These are phyloP conservation scores for Fomitopsis schrenkii DNA, from an alignment of 1,284 basidiomycete genomes.

Conservation along the genomic window DNA sequence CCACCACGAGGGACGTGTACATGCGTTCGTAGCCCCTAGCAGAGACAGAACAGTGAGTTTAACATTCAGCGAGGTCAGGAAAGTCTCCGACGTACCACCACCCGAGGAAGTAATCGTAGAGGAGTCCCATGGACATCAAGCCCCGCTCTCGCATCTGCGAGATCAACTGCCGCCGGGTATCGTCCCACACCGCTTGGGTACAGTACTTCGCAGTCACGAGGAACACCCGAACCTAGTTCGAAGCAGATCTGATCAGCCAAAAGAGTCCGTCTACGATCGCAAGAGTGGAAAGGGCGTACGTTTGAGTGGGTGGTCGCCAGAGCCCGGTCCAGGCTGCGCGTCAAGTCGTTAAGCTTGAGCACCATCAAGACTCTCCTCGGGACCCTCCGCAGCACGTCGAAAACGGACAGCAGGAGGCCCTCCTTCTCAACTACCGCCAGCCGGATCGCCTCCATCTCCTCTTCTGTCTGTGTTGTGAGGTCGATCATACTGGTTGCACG, in stretches of 20 bases:
- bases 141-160: slow-evolving; percentile 46
- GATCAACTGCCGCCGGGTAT: slow-evolving; percentile 59
- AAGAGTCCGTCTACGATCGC: not conserved
- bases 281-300: slow-evolving; percentile 27
- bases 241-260: not conserved
- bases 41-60: slow-evolving; percentile 4
- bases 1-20: slow-evolving; percentile 45
- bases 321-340: slow-evolving; percentile 68
- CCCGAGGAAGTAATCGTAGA: slow-evolving; percentile 51
- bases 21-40: slow-evolving; percentile 56
- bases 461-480: slow-evolving; percentile 59
- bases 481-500: slow-evolving; percentile 77
- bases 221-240: slow-evolving; percentile 73
- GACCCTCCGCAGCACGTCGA: slow-evolving; percentile 79
- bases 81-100: slow-evolving; percentile 55
- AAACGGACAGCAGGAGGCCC: slow-evolving; percentile 78
- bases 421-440: slow-evolving; percentile 78
- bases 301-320: slow-evolving; percentile 74
- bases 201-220: slow-evolving; percentile 92
- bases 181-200: slow-evolving; percentile 78
- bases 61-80: not conserved
- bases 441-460: slow-evolving; percentile 76
- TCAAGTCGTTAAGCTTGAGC: slow-evolving; percentile 81
- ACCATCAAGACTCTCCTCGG: slow-evolving; percentile 88
- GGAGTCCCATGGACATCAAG: slow-evolving; percentile 45